Percentiles rank a stretch among this genome's conserved stretches.
Evolutionary conservation across 495 filamentous ascomycete species (phyloP).

Genomic region (Hypoxylon fragiforme): DNA sequence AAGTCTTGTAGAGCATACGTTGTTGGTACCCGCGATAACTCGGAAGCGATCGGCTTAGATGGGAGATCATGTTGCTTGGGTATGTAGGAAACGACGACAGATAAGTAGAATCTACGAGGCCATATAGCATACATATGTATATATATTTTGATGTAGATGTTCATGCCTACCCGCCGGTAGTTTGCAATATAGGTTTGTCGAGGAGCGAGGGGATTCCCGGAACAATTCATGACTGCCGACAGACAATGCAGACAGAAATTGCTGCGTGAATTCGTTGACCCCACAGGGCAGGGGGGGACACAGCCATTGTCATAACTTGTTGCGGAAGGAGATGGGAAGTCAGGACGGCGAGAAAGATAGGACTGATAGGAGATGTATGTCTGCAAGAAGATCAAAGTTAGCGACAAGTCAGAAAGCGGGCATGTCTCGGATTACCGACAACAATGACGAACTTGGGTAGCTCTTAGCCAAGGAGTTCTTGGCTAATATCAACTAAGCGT

Average conservation of each 20-base stretch:
- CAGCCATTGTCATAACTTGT: neutral
- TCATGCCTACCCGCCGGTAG: neutral
- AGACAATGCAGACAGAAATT: neutral
- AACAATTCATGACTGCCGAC: conserved; percentile 6
- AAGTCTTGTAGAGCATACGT: too few relatives aligned
- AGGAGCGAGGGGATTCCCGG: conserved; percentile 1
- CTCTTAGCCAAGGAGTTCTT: too few relatives aligned
- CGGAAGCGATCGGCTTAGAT: neutral
- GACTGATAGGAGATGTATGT: neutral
- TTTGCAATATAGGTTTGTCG: conserved; percentile 12
- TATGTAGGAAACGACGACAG: neutral
- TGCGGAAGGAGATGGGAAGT: neutral
- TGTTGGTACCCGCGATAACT: neutral
- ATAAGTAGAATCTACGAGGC: too few relatives aligned
- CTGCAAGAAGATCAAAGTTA: conserved; percentile 15
- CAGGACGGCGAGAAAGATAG: too few relatives aligned
- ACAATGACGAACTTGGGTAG: conserved; percentile 15
- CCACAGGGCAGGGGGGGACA: neutral
- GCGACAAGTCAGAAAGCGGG: conserved; percentile 11
- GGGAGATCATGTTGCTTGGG: neutral
- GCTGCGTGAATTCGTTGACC: neutral
- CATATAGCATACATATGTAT: too few relatives aligned
- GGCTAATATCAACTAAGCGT: too few relatives aligned
- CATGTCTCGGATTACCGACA: conserved; percentile 24
- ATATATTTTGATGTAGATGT: neutral